Evolutionary conservation across 2,329 filamentous ascomycete species (phyloP).

Genomic region (Paecilomyces formosus): DNA sequence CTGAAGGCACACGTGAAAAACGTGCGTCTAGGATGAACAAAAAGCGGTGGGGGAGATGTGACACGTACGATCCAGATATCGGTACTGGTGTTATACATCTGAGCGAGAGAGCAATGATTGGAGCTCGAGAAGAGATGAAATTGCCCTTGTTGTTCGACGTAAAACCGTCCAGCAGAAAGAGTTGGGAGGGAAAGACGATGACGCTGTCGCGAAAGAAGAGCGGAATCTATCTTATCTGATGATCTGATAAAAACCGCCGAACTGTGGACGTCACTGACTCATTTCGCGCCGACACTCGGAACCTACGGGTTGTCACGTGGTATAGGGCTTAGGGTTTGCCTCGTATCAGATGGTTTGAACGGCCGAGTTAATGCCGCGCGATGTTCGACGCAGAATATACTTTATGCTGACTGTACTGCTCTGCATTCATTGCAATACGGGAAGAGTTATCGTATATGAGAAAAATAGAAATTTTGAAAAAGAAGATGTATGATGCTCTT

Average conservation of each 20-base stretch:
- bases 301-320: constrained; percentile 2
- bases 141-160: not conserved
- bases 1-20: not conserved
- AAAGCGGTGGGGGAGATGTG: not conserved
- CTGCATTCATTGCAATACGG: not conserved
- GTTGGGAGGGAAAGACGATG: not conserved
- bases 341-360: not conserved
- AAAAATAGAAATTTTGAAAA: not conserved
- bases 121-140: not conserved
- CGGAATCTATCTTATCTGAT: constrained; percentile 1
- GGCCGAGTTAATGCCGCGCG: not conserved
- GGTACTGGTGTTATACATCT: constrained; percentile 46
- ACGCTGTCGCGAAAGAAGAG: not conserved
- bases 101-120: not conserved
- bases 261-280: not conserved
- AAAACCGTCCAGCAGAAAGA: not conserved
- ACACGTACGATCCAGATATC: constrained; percentile 51
- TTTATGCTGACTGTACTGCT: not conserved
- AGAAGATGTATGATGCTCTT: not conserved
- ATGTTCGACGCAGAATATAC: not conserved
- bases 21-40: not conserved
- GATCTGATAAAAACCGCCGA: constrained; percentile 2
- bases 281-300: not conserved
- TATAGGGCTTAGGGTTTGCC: not conserved
- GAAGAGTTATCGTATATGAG: not conserved